Percentiles rank a stretch among this genome's conserved stretches.
These are phyloP conservation scores for Aspergillus sp. DNA, from an alignment of 2,329 filamentous ascomycete species.

Conservation along the genomic window DNA sequence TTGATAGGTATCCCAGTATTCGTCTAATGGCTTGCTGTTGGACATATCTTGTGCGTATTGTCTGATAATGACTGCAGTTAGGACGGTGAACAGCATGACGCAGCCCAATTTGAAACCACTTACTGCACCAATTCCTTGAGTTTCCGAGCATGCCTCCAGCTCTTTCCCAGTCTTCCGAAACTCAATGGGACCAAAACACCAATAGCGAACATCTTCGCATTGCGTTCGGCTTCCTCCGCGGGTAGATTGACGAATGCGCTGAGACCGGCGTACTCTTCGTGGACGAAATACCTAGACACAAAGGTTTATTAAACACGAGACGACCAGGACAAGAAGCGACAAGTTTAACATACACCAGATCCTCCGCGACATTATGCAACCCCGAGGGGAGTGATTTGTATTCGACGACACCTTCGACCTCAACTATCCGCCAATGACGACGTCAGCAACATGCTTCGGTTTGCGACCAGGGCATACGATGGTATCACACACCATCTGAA, in stretches of 20 bases:
- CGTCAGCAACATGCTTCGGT: constrained; percentile 10
- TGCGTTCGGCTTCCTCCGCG: constrained; percentile 69
- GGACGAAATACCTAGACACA: constrained; percentile 74
- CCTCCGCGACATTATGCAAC: constrained; percentile 77
- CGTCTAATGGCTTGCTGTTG: constrained; percentile 59
- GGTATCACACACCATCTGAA: constrained; percentile 51
- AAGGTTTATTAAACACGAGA: neutral
- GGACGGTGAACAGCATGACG: constrained; percentile 1
- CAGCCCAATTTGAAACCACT: constrained; percentile 11
- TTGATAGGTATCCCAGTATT: constrained; percentile 64
- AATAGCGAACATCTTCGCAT: constrained; percentile 88
- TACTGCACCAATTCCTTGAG: constrained; percentile 70
- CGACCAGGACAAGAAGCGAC: constrained; percentile 2
- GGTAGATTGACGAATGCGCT: constrained; percentile 85
- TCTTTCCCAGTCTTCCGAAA: constrained; percentile 75
- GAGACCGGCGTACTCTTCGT: constrained; percentile 74
- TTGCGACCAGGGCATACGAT: constrained; percentile 1
- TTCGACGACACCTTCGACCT: constrained; percentile 79
- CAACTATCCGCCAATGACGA: constrained; percentile 31
- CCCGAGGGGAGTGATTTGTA: constrained; percentile 95
- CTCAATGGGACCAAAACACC: constrained; percentile 81
- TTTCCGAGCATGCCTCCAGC: constrained; percentile 77
- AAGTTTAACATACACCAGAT: constrained; percentile 54
- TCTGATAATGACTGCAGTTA: constrained; percentile 21
- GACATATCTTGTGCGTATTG: constrained; percentile 58